These are phyloP conservation scores for Schizosaccharomyces lindneri DNA, from an alignment of 805 yeast genomes.

Conservation along the genomic window DNA sequence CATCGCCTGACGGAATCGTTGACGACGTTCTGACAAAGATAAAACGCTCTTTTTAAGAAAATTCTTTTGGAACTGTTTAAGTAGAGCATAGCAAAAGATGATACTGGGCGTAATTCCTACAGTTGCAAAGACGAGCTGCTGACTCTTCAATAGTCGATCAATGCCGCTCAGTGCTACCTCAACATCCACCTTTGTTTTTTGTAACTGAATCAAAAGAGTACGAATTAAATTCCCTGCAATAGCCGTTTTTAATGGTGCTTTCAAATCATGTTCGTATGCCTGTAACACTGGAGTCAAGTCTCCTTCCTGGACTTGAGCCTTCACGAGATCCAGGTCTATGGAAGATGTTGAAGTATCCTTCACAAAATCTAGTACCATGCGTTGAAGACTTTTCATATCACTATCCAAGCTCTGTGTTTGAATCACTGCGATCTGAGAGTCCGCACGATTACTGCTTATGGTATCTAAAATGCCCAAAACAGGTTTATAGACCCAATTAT, in stretches of 20 bases:
- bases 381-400: slow-evolving; percentile 54
- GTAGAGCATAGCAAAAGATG: slow-evolving; percentile 15
- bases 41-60: background rate
- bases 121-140: slow-evolving; percentile 78
- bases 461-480: background rate
- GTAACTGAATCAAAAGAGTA: slow-evolving; percentile 70
- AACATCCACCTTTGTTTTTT: slow-evolving; percentile 88
- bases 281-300: slow-evolving; percentile 59
- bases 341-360: slow-evolving; percentile 14
- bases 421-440: slow-evolving; percentile 46
- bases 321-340: slow-evolving; percentile 15
- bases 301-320: slow-evolving; percentile 35
- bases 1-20: slow-evolving; percentile 20
- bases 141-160: slow-evolving; percentile 68
- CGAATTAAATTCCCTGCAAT: slow-evolving; percentile 50
- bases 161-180: slow-evolving; percentile 75
- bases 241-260: slow-evolving; percentile 37
- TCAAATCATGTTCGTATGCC: slow-evolving; percentile 53
- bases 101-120: slow-evolving; percentile 71
- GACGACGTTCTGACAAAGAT: slow-evolving; percentile 12
- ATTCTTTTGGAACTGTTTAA: slow-evolving; percentile 7
- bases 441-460: slow-evolving; percentile 32
- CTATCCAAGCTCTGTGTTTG: slow-evolving; percentile 55
- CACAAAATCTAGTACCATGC: slow-evolving; percentile 66
- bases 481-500: background rate